Evolutionary conservation across 306 rosid species (phyloP), one percentile per base, ranked within the genome.

Genomic region (Aeschynomene evenia): DNA sequence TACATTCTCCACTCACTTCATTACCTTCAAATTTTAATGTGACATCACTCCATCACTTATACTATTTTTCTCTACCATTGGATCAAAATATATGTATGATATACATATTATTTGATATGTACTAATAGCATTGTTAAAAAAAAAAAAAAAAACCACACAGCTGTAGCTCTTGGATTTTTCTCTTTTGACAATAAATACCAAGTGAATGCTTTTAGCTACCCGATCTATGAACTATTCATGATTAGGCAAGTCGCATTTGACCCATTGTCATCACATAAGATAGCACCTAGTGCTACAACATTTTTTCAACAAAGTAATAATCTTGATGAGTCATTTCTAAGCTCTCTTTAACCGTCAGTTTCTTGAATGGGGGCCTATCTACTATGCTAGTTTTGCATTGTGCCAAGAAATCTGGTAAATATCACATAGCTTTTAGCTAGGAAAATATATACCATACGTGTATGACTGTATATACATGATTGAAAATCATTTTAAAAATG

Each of bases 191-290:
- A 33, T 23, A 43, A 73, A 40, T 26, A n/a, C 40, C 49, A 15
- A 40, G n/a, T 42, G 16, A 53, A 64, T 50, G 58, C 58, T 20
- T 64, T 43, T 65, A 20, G 12, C 79, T 22, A 21, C 52, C 48
- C 16, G 23, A 33, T 20, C 24, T 24, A 1, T 22, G 19, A 43
- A 40, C 2, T 51, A 3, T 63, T 33, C 21, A 13, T 63, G 29
- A 5, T 63, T 71, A 0, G 12, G 26, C 20, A 28, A 28, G 34
- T 22, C 45, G 52, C 14, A 16, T 22, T 54, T 31, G 39, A 59
- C 21, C 20, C 21, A 21, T 15, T 40, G 34, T 56, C 21, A 15
- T 29, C 43, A 46, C 68, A 46, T 48, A 48, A 66, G 37, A 55
- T 55, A 65, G 29, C 26, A 4, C 59, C 59, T 16, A 15, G 34